phyloP scores from a whole-genome alignment of 2,329 filamentous ascomycete genomes.

The Zalaria sp. region DNA sequence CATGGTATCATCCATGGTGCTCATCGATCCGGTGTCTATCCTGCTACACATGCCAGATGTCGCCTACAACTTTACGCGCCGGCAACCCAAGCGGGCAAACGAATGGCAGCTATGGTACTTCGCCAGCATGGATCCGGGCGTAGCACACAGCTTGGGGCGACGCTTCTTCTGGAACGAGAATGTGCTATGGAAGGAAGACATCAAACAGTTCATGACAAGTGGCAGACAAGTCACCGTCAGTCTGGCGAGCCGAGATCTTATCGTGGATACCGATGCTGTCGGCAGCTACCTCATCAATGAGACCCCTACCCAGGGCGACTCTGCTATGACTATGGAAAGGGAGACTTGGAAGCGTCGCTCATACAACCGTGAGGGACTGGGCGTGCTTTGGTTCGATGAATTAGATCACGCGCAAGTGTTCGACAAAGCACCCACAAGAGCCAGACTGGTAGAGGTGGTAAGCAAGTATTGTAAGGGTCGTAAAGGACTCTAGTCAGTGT shows the following conservation, averaged over 20 bases:
- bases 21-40: conserved; percentile 52
- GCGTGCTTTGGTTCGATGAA: conserved; percentile 46
- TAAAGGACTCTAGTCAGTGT: too few species aligned
- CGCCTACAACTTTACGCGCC: conserved; percentile 51
- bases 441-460: conserved; percentile 7
- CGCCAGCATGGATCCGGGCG: conserved; percentile 51
- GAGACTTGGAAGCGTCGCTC: conserved; percentile 11
- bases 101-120: conserved; percentile 61
- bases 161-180: conserved; percentile 62
- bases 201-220: conserved; percentile 18
- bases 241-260: conserved; percentile 47
- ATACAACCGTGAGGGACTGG: conserved; percentile 30
- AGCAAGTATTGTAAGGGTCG: background rate
- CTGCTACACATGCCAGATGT: conserved; percentile 56
- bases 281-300: conserved; percentile 40
- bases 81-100: conserved; percentile 37
- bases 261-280: conserved; percentile 47
- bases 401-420: conserved; percentile 54
- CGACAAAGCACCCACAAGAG: conserved; percentile 17
- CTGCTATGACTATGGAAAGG: conserved; percentile 7
- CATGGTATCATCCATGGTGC: conserved; percentile 35
- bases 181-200: conserved; percentile 54
- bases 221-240: conserved; percentile 39
- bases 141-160: conserved; percentile 48
- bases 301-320: conserved; percentile 1